Base-by-base conservation (phyloP, 352 stramenopile species). In the Pythium monospermum region DNA sequence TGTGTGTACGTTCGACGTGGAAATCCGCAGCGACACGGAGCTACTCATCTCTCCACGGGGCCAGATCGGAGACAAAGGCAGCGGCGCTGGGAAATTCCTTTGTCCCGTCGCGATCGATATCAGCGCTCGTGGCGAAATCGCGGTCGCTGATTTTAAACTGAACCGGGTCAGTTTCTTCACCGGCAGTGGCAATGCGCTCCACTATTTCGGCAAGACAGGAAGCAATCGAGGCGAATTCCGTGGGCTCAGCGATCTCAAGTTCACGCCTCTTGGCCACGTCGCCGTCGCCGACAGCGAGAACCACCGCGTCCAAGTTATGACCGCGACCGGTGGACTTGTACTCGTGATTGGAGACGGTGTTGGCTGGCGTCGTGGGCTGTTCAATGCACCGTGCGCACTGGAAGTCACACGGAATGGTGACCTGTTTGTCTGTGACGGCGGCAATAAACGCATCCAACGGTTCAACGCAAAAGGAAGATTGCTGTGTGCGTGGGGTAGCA, bases 81-180 rank as follows among this genome's bases (percentile, higher is more conserved):
- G 43, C 3, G 51, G 50, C 0, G 54, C 64, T 18, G 74, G 72
- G 21, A 73, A 83, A 30, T 88, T 88, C 32, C 16, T 69, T 37
- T 46, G 55, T 31, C 77, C 74, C 11, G 61, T 74, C 7, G 73
- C 74, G 6, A 64, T 86, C 6, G 72, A 80, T 28, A 65, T 85
- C 8, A 88, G 68, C 15, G 28, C 64, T 3, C 44, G 69, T 35
- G 74, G 72, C 3, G 69, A 85, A 42, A 71, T 88, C 26, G 76
- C 71, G 0, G 68, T 88, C 21, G 76, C 61, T 5, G 76, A 88
- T 25, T 36, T 41, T n/a, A 80, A 82, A 41, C 43, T 85, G 3
- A 74, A 72, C 31, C 66, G 72, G 5, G 61, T 86, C n/a, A 63
- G 79, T 40, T 57, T 83, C 19, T 88, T 86, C 51, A 73, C 69